phyloP scores from a whole-genome alignment of 2,329 filamentous ascomycete species.

The Colletotrichum liriopes region DNA sequence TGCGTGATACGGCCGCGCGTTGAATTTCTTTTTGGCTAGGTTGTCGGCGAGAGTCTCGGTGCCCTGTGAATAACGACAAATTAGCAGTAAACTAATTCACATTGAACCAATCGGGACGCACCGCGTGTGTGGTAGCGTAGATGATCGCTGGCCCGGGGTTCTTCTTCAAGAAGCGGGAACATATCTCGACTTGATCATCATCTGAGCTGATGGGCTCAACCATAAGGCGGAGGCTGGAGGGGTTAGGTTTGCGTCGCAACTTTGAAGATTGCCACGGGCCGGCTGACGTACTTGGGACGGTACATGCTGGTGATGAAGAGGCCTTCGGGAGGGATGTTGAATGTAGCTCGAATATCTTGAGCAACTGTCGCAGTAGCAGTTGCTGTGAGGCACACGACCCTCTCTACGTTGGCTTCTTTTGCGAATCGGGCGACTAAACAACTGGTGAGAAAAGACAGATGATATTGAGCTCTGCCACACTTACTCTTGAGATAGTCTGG shows the following conservation, averaged over 20 bases:
- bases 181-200: conserved; percentile 55
- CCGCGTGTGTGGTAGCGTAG: conserved; percentile 72
- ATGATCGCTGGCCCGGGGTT: conserved; percentile 72
- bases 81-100: conserved; percentile 26
- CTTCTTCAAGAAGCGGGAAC: conserved; percentile 64
- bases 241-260: not conserved
- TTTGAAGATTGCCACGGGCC: rapidly evolving
- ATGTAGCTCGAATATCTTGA: conserved; percentile 68
- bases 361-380: conserved; percentile 72
- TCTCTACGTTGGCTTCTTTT: conserved; percentile 69
- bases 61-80: conserved; percentile 49
- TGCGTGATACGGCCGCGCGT: conserved; percentile 65
- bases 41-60: conserved; percentile 60
- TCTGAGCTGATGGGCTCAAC: conserved; percentile 60
- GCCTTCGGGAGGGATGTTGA: conserved; percentile 63
- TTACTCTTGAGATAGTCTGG: conserved; percentile 66
- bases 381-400: conserved; percentile 73
- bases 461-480: not conserved
- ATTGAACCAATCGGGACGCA: conserved; percentile 19
- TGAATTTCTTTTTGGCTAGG: conserved; percentile 56
- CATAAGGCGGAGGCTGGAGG: conserved; percentile 63
- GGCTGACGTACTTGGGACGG: conserved; percentile 62
- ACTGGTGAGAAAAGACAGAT: conserved; percentile 44
- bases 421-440: conserved; percentile 67
- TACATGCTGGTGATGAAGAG: conserved; percentile 74